Percentiles rank a stretch among this genome's conserved stretches.
Conservation (phyloP, 2,329 filamentous ascomycete genomes). For the Ceratocystis huliohia region DNA sequence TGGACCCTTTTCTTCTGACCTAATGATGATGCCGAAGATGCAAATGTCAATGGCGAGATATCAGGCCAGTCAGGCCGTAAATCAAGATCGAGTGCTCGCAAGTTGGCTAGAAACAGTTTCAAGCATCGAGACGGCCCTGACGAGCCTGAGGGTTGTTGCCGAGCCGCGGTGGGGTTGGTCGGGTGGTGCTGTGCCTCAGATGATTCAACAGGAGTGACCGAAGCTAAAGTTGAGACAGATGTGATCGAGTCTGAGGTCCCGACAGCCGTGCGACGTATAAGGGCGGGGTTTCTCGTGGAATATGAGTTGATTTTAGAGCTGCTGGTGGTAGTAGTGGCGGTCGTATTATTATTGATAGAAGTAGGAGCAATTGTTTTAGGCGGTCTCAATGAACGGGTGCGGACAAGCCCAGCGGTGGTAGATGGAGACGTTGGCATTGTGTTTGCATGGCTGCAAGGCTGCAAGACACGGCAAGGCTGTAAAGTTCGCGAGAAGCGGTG, state of each 20-base stretch:
- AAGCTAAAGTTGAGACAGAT: conserved; percentile 6
- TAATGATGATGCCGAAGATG: conserved; percentile 43
- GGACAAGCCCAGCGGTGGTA: conserved; percentile 13
- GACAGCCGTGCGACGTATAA: background rate
- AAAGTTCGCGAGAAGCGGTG: background rate
- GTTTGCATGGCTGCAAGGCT: conserved; percentile 16
- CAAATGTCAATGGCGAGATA: conserved; percentile 59
- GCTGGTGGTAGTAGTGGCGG: background rate
- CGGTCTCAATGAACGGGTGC: conserved; percentile 17
- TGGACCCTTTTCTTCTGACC: conserved; percentile 74
- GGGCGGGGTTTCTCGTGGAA: background rate
- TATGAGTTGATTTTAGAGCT: background rate
- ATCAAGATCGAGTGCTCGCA: conserved; percentile 73
- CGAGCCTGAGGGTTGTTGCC: background rate
- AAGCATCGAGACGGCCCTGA: conserved; percentile 33
- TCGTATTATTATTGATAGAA: background rate
- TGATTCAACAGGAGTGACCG: background rate
- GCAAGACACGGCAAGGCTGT: conserved; percentile 4
- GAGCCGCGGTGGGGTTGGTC: background rate
- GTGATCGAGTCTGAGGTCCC: conserved; percentile 1
- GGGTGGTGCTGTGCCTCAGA: background rate
- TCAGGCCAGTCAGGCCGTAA: conserved; percentile 64
- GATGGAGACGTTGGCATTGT: conserved; percentile 15
- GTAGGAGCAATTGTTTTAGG: conserved; percentile 9
- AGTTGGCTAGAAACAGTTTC: conserved; percentile 64